Base-by-base conservation (phyloP, 495 filamentous ascomycete genomes). In the Lophium mytilinum region DNA sequence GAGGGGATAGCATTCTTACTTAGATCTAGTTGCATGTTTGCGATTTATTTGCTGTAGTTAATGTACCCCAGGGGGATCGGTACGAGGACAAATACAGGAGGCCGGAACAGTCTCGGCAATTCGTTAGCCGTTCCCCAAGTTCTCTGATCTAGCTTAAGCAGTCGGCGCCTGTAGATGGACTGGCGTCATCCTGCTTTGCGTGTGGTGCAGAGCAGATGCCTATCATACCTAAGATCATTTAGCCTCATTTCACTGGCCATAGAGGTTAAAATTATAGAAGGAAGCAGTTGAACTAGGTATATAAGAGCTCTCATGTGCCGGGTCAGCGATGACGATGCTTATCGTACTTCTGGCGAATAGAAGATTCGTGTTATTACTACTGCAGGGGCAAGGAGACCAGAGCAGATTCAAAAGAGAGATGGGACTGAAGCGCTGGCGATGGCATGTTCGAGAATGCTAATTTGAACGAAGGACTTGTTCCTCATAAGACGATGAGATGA, bases 241-340 rank as follows among this genome's bases (percentile, higher is more conserved):
- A 3, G 2, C 3, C 24, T 30, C 24, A 30, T 6, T 30, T 30
- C 6, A 6, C 6, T 30, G 24, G 24, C 24, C 24, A 6, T 30
- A 2, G 3, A 30, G 6, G 24, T 6, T 30, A 3, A 30, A 30
- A 6, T 6, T 30, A 1, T 52, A 35, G 6, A 40, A 53, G 15
- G 58, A 43, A 8, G 53, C 51, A 24, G 48, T 37, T 50, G 59
- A 42, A 57, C 62, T 18, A 51, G 55, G 46, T 65, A 63, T 14
- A 65, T 56, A 15, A 58, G 54, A 46, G n/a, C n/a, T n/a, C 62
- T 62, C 40, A 65, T 65, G 53, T 59, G 60, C 1, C 59, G 55
- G 59, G 59, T 58, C 50, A 62, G 15, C 58, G 58, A 12, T 41
- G 41, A 43, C 37, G 62, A 15, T 53, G 35, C 21, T 54, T 51